Evolutionary conservation across 2,329 filamentous ascomycete species (phyloP), one percentile per base, ranked within the genome.

Genomic region (Teratosphaeria epicoccoides): DNA sequence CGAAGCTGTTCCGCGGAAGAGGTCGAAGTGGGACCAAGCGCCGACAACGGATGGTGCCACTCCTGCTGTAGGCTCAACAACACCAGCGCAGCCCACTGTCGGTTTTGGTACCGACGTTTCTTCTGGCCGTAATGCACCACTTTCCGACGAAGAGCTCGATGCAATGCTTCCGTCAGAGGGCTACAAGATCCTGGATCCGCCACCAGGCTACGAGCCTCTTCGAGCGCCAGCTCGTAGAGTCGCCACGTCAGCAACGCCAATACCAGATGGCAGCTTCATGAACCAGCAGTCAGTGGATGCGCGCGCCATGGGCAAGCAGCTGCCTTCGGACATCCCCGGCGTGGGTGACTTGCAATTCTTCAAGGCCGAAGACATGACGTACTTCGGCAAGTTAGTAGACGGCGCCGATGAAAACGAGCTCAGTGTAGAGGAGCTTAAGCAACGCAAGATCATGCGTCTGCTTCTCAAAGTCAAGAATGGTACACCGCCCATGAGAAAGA

Each of bases 401-500:
- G 89, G 88, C 33, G 86, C 85, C 24, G 89, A 97, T 61, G 93
- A 98, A 71, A 94, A 91, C 61, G 79, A 83, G 22, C 81, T 98
- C 71, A 90, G 84, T 20, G 89, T 98, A 9, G 93, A 98, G 47
- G 91, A 98, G 64, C 73, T 98, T 49, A 97, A 98, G 71, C 91
- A 98, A 71, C 81, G 93, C 56, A 98, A 98, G 73, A 98, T 98
- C 66, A 97, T 98, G 93, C 80, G 93, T 59, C 74, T 98, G 51
- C 76, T 98, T 45, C 78, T 98, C 52, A 98, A 98, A 73, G 91
- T 98, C 76, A 98, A 98, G 80, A 98, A 98, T 68, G 93, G 93
- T 64, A 97, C 93, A 40, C 93, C 93, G 24, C 91, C 93, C 0
- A 97, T 97, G 93, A 80, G 93, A 72, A 98, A 98, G 78, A 98